These are phyloP conservation scores for Rutstroemia sp. DNA, from an alignment of 2,329 filamentous ascomycete species.

Conservation along the genomic window DNA sequence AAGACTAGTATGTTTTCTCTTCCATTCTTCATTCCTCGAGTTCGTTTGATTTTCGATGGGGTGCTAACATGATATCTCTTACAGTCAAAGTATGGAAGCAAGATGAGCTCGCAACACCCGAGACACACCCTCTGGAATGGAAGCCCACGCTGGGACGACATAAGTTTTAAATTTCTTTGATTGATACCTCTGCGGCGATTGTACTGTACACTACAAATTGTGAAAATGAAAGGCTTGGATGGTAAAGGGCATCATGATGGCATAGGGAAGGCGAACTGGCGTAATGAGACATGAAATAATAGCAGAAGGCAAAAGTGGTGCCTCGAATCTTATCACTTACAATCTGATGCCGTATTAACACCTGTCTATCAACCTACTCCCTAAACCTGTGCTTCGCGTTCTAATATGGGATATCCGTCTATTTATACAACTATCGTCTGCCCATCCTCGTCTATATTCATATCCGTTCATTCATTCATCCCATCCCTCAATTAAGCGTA, in stretches of 20 bases:
- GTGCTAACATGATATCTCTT: conserved; percentile 22
- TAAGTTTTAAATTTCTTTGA: conserved; percentile 53
- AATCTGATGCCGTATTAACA: neutral
- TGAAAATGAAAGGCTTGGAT: conserved; percentile 8
- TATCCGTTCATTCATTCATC: neutral
- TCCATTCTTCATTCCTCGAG: neutral
- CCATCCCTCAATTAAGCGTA: conserved; percentile 7
- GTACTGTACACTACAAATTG: conserved; percentile 2
- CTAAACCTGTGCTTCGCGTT: too few relatives aligned
- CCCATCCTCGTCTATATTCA: neutral
- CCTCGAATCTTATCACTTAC: neutral
- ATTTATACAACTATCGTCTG: neutral
- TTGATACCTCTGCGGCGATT: neutral
- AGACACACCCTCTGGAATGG: conserved; percentile 90
- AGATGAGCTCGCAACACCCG: conserved; percentile 82
- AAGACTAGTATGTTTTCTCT: conserved; percentile 64
- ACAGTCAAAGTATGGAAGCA: conserved; percentile 91
- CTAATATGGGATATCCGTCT: neutral
- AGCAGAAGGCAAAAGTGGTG: neutral
- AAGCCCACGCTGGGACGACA: conserved; percentile 70
- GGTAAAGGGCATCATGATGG: conserved; percentile 14
- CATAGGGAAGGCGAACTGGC: conserved; percentile 12
- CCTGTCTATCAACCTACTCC: too few relatives aligned
- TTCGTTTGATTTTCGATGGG: neutral
- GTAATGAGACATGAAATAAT: neutral